Conservation (phyloP, 345 rosid species). For the Rhodamnia argentea region DNA sequence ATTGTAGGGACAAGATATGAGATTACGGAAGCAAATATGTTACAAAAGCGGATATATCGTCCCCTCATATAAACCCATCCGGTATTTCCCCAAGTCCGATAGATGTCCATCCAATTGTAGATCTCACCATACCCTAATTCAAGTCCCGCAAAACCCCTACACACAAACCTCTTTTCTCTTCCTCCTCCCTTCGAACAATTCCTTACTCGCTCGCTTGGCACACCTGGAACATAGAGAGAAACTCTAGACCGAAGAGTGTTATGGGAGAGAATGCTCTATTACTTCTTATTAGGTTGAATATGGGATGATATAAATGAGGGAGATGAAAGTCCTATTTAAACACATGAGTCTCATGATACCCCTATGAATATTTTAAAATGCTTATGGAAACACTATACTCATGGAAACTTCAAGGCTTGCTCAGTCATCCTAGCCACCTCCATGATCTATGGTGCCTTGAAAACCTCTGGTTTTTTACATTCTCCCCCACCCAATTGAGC, state of each 20-base stretch:
- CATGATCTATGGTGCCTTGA: neutral
- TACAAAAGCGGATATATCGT: too few species aligned
- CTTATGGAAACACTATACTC: neutral
- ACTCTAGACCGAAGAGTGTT: neutral
- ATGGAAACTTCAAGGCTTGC: neutral
- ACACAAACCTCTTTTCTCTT: rapidly evolving
- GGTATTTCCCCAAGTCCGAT: neutral
- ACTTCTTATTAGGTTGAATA: neutral
- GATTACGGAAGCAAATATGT: too few species aligned
- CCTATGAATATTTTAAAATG: neutral
- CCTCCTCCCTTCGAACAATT: neutral
- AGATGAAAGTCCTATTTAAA: neutral
- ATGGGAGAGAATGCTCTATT: neutral
- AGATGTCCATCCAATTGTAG: neutral
- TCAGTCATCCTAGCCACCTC: neutral
- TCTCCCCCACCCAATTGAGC: neutral
- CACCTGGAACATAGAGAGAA: neutral
- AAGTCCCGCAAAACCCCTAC: neutral
- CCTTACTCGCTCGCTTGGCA: neutral
- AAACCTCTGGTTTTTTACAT: neutral
- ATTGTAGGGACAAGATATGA: neutral
- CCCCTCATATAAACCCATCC: too few species aligned
- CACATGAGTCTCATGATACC: neutral
- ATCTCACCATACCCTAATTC: neutral
- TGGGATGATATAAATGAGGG: neutral